phyloP scores from a whole-genome alignment of 2,329 filamentous ascomycete species.

The Cytospora leucostoma region DNA sequence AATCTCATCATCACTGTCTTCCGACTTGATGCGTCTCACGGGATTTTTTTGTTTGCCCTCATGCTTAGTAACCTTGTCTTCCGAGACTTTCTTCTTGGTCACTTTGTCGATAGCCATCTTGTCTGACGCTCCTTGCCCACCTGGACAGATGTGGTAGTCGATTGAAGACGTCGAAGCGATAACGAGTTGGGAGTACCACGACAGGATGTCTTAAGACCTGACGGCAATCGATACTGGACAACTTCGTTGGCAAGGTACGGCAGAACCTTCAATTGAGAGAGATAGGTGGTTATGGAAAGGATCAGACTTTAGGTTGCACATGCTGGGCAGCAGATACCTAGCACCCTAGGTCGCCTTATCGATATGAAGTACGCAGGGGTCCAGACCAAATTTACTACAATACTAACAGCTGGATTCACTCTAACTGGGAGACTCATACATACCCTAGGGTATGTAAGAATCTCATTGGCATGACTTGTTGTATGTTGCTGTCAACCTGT shows the following conservation, averaged over 20 bases:
- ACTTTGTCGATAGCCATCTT: slow-evolving; percentile 6
- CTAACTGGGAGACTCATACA: no score
- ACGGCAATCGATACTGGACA: background rate
- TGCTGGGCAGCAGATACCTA: background rate
- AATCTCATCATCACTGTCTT: slow-evolving; percentile 11
- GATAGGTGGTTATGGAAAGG: background rate
- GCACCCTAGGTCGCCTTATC: background rate
- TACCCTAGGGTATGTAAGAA: no score
- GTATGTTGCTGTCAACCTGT: no score
- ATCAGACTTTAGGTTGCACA: background rate
- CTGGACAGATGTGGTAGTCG: background rate
- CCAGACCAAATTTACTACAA: no score
- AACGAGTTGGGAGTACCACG: background rate
- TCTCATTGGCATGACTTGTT: no score
- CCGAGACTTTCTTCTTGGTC: slow-evolving; percentile 28
- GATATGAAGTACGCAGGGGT: background rate
- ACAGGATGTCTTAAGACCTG: background rate
- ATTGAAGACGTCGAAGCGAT: background rate
- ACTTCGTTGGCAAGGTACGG: background rate
- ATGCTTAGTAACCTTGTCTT: slow-evolving; percentile 25
- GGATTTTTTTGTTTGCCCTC: slow-evolving; percentile 25
- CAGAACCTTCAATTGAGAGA: background rate
- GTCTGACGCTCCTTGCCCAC: slow-evolving; percentile 21
- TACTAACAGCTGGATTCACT: no score
- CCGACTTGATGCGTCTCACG: slow-evolving; percentile 7